Conservation (phyloP, 1,284 basidiomycete species). For the Sphagnurus paluster region DNA sequence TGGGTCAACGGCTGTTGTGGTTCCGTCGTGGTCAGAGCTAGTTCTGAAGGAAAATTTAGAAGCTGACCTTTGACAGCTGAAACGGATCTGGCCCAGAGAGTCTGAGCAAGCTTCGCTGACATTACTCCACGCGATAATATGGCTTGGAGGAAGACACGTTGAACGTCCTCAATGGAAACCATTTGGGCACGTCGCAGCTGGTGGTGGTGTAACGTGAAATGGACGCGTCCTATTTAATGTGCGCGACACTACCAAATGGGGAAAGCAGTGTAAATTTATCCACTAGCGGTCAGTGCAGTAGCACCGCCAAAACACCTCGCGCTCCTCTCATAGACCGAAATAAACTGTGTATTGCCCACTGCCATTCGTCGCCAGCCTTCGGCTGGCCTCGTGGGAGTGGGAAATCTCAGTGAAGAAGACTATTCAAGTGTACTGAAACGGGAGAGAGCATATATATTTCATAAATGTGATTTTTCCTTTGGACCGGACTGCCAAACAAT, state of each 20-base stretch:
- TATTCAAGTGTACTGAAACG: too few relatives aligned
- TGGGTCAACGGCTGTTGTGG: slow-evolving; percentile 51
- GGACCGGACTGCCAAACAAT: too few relatives aligned
- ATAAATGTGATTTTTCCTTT: too few relatives aligned
- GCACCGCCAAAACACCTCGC: too few relatives aligned
- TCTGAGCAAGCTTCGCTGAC: slow-evolving; percentile 59
- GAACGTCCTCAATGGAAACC: slow-evolving; percentile 58
- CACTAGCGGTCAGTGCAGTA: too few relatives aligned
- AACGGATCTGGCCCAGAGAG: slow-evolving; percentile 66
- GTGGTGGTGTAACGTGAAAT: slow-evolving; percentile 2
- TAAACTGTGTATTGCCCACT: too few relatives aligned
- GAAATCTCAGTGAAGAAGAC: too few relatives aligned
- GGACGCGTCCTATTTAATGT: slow-evolving; percentile 9
- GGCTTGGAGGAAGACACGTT: slow-evolving; percentile 75
- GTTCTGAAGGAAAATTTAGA: slow-evolving; percentile 3
- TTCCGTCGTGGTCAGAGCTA: slow-evolving; percentile 8
- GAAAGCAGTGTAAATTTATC: too few relatives aligned
- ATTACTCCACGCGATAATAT: slow-evolving; percentile 69
- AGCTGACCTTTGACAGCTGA: slow-evolving; percentile 59
- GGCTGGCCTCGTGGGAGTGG: too few relatives aligned
- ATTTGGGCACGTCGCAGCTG: slow-evolving; percentile 26
- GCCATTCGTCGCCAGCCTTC: too few relatives aligned
- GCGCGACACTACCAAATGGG: slow-evolving; percentile 5
- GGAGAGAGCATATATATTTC: too few relatives aligned
- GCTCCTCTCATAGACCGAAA: too few relatives aligned